Base-by-base conservation (phyloP, 257 asterid species). In the Solanum chaucha region DNA sequence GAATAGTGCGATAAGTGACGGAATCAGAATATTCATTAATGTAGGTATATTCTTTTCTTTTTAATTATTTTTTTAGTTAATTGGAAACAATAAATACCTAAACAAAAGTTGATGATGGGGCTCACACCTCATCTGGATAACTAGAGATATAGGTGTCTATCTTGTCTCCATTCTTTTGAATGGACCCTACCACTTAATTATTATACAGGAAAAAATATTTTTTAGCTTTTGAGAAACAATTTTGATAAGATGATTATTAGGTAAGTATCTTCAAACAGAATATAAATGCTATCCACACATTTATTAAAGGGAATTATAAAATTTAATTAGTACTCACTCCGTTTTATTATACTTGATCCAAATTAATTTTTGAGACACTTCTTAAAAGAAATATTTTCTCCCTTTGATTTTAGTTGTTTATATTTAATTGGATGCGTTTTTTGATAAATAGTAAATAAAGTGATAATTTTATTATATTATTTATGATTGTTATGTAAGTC, bases 341-440 rank as follows among this genome's bases (percentile, higher is more conserved):
- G 10, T 67, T 6, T 13, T 14, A 67, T 13, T 28, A 13, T 67
- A 13, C 5, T 26, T 67, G 1, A 5, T 13, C 10, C 20, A 26
- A 28, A 67, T 67, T 67, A 1, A 13, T 3, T 6, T 67, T 6
- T 67, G 10, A 24, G 3, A 4, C 34, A 64, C 64, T 64, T 22
- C 13, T 22, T 61, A 8, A 10, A 64, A 24, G 2, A n/a, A n/a
- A n/a, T 4, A n/a, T 0, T 64, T 64, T n/a, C 8, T 10, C 6
- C 0, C 1, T 10, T 20, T 2, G 11, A 2, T n/a, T 10, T 19
- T n/a, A 64, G 5, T n/a, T n/a, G 1, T n/a, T 64, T 5, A 26
- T 65, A 24, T n/a, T 64, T 64, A 10, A 24, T 2, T 65, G 12
- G 2, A 24, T 8, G 14, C 0, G 0, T 24, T 10, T 24, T 2